Percentiles rank a stretch among this genome's conserved stretches.
These are phyloP conservation scores for Cladosporium sphaerospermum DNA, from an alignment of 2,329 filamentous ascomycete species.

Conservation along the genomic window DNA sequence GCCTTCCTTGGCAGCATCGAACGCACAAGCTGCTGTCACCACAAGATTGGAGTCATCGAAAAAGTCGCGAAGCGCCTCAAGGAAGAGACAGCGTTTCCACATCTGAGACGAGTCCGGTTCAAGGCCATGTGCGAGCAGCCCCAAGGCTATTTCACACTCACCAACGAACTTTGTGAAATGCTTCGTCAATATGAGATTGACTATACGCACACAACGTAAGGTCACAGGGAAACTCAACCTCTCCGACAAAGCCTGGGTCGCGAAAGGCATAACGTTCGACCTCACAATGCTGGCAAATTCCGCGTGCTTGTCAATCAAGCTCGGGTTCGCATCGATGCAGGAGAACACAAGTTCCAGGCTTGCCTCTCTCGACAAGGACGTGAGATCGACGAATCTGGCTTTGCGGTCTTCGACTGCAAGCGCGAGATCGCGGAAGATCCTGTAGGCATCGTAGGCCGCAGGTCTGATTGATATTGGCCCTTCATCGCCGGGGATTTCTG, in stretches of 20 bases:
- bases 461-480: slow-evolving; percentile 61
- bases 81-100: slow-evolving; percentile 85
- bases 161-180: slow-evolving; percentile 68
- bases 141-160: slow-evolving; percentile 78
- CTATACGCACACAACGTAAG: slow-evolving; percentile 72
- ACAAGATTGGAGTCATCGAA: slow-evolving; percentile 76
- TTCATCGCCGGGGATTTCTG: slow-evolving; percentile 61
- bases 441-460: slow-evolving; percentile 79
- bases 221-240: slow-evolving; percentile 74
- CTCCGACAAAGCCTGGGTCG: slow-evolving; percentile 71
- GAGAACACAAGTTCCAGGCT: slow-evolving; percentile 89
- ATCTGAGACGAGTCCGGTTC: slow-evolving; percentile 71
- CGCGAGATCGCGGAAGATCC: slow-evolving; percentile 84
- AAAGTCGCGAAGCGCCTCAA: slow-evolving; percentile 83
- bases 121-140: slow-evolving; percentile 74
- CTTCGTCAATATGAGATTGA: slow-evolving; percentile 73
- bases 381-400: slow-evolving; percentile 74
- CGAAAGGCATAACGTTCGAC: slow-evolving; percentile 72
- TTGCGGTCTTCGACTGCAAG: slow-evolving; percentile 78
- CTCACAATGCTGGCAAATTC: slow-evolving; percentile 78
- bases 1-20: slow-evolving; percentile 65
- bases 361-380: slow-evolving; percentile 71
- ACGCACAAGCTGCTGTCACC: slow-evolving; percentile 71
- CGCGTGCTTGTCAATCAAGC: slow-evolving; percentile 68
- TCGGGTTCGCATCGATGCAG: slow-evolving; percentile 76